Evolutionary conservation across 257 asterid genomes (phyloP).

Genomic region (Solanum clarkiae): DNA sequence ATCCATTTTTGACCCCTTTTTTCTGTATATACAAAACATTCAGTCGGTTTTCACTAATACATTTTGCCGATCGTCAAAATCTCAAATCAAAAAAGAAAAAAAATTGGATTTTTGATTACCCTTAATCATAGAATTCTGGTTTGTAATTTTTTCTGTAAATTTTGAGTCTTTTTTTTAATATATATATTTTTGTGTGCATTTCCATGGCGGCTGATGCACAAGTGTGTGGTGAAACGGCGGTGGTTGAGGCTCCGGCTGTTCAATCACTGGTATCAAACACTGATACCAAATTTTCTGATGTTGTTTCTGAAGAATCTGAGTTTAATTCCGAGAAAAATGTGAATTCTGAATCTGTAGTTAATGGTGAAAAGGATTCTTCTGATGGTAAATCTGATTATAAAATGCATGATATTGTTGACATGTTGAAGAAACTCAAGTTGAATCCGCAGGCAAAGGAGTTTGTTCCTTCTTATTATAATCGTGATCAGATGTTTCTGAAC

Average conservation of each 20-base stretch:
- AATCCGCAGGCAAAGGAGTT: conserved; percentile 93
- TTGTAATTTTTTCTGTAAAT: neutral
- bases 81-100: conserved; percentile 2
- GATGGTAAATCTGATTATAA: conserved; percentile 34
- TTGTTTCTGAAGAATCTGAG: conserved; percentile 18
- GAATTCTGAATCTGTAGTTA: conserved; percentile 5
- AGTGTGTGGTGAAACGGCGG: conserved; percentile 55
- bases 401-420: conserved; percentile 57
- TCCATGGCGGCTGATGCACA: conserved; percentile 88
- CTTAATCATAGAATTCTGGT: conserved; percentile 5
- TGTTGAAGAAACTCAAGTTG: conserved; percentile 63
- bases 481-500: conserved; percentile 35
- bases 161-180: conserved; percentile 8
- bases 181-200: conserved; percentile 9
- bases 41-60: neutral
- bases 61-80: conserved; percentile 28
- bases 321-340: neutral
- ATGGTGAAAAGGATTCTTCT: conserved; percentile 30
- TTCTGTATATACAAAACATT: neutral
- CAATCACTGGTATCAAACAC: conserved; percentile 2
- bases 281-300: conserved; percentile 14
- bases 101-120: neutral
- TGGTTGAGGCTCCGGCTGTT: conserved; percentile 33
- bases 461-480: conserved; percentile 57
- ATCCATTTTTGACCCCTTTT: conserved; percentile 33